Evolutionary conservation across 2,329 filamentous ascomycete genomes (phyloP), one percentile per base, ranked within the genome.

Genomic region (Ophiostoma australiae): DNA sequence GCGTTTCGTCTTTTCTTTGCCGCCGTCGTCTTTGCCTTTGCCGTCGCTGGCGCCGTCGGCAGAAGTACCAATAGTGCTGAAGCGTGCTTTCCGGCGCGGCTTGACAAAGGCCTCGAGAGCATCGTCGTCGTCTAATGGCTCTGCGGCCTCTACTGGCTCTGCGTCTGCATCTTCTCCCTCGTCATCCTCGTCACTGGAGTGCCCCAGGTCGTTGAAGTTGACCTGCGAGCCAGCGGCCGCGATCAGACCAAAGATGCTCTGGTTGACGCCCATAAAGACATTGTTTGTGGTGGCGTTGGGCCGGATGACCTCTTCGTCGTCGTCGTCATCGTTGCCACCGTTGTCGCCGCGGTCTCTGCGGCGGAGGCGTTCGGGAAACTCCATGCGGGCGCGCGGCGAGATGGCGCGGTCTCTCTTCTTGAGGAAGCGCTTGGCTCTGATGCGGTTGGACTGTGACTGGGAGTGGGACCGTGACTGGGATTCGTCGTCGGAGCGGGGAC

Each of bases 161-260:
- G 39, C 63, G 2, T 15, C 63, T 23, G 17, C 35, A 27, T 77
- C 72, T 52, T 80, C 80, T 31, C 27, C 27, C 3, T 79, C 80
- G 23, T 84, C 84, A 41, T 94, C 91, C 74, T 93, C 93, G 75
- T 94, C 93, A 75, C 92, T 95, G 58, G 91, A 93, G 74, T 91
- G 84, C 68, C 82, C 90, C 77, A 91, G 87, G 72, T 91, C 86
- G 79, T 92, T 90, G 77, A 96, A 93, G 80, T 96, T 91, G 69
- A 91, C 89, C 72, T 88, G 89, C 39, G 92, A 94, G 7, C 93
- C 92, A 52, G 93, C 93, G 20, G 93, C 92, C 7, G 94, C 92
- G 75, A 98, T 94, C 81, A 98, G 87, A 70, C 93, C 93, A 79
- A 97, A 97, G 70, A 98, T 90, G 74, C 92, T 96, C 83, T 97